A percentile compares a stretch with the other conserved stretches of the same genome.
These are phyloP conservation scores for Coffea humblotiana DNA, from an alignment of 305 asterid genomes.

Conservation along the genomic window DNA sequence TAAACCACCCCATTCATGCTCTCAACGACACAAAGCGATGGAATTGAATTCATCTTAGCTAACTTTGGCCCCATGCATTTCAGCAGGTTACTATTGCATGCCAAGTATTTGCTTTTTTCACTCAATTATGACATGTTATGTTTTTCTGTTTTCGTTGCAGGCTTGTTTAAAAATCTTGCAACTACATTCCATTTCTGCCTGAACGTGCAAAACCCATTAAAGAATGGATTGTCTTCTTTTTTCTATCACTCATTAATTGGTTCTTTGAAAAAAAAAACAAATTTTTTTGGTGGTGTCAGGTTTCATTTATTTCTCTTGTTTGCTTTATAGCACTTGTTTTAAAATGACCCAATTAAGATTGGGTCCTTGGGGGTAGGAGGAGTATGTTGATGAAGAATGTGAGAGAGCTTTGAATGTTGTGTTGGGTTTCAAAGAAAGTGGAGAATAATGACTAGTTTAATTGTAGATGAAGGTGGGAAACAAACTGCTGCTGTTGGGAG, in stretches of 20 bases:
- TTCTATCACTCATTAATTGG: constrained; percentile 7
- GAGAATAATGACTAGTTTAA: constrained; percentile 34
- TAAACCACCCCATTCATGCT: constrained; percentile 41
- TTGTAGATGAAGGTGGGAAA: constrained; percentile 34
- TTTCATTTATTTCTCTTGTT: constrained; percentile 19
- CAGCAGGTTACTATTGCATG: constrained; percentile 18
- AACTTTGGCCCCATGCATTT: constrained; percentile 37
- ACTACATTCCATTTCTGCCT: constrained; percentile 6
- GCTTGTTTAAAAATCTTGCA: not conserved
- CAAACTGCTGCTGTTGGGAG: constrained; percentile 23
- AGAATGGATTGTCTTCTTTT: not conserved
- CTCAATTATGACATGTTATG: not conserved
- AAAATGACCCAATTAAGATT: not conserved
- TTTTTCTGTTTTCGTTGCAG: not conserved
- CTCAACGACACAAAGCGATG: constrained; percentile 40
- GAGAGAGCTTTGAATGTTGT: constrained; percentile 21
- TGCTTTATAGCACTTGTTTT: not conserved
- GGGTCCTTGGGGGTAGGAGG: constrained; percentile 13
- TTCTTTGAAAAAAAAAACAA: not conserved
- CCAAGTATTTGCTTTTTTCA: constrained; percentile 20
- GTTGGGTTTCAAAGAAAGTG: constrained; percentile 21
- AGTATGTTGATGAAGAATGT: constrained; percentile 18
- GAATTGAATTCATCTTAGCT: constrained; percentile 42
- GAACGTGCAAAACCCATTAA: constrained; percentile 10
- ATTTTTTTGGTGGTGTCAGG: constrained; percentile 2